Base-by-base conservation (phyloP, 2,329 filamentous ascomycete genomes). In the Xylariomycetidae sp. region DNA sequence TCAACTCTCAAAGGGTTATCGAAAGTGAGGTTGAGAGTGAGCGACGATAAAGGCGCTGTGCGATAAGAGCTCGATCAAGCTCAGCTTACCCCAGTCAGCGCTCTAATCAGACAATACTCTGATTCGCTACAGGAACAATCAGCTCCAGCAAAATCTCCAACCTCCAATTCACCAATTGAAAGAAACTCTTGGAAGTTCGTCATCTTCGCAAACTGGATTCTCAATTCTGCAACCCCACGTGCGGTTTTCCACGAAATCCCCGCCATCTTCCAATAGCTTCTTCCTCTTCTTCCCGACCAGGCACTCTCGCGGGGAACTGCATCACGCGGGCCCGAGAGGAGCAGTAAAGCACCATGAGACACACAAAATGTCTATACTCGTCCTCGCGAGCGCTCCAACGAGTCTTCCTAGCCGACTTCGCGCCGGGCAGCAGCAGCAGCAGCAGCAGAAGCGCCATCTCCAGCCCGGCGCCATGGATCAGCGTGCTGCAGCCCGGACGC, bases 311-410 rank as follows among this genome's bases (percentile, higher is more conserved):
- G 28, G 15, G 14, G 12, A 24, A 19, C 9, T 26, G 10, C 37
- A 12, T 8, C 10, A n/a, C 24, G 5, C 3, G 14, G 4, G 23
- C 32, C 13, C 6, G 29, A 20, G 20, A 31, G 19, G 29, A 16
- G 19, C 7, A 6, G 15, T 10, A 14, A 28, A 28, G 13, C 13
- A 6, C 7, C 4, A 56, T 56, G 53, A 48, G 39, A n/a, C 48
- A 46, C 18, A 36, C 35, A 17, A 40, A 34, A 23, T 48, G 44
- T 35, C 40, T 53, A 32, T 39, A 46, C 27, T 48, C 52, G 7
- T 51, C 53, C 13, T 47, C 50, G 28, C 45, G 44, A 39, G 53
- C 52, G 22, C 43, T 57, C 3, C 50, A 47, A 20, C 44, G 48
- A 18, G 44, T 50, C 13, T 42, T 56, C 29, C 38, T 56, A 35